phyloP scores from a whole-genome alignment of 495 filamentous ascomycete species.

The Cenococcum geophilum region DNA sequence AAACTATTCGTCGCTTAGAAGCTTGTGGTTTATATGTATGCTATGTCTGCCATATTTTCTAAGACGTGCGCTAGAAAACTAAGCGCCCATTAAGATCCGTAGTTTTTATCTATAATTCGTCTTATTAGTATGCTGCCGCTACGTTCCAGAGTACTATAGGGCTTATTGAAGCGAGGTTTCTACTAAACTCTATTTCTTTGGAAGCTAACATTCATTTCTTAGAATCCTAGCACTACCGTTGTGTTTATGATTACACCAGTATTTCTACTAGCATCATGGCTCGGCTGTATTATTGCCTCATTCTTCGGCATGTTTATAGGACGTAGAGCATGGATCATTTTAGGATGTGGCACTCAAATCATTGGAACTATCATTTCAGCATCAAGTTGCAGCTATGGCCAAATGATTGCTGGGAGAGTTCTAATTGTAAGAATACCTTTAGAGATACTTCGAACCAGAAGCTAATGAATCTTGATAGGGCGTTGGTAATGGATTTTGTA shows the following conservation, averaged over 20 bases:
- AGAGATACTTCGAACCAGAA: background rate
- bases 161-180: background rate
- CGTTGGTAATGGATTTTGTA: slow-evolving; percentile 17
- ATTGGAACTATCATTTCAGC: slow-evolving; percentile 19
- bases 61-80: no score
- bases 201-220: background rate
- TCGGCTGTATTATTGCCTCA: slow-evolving; percentile 16
- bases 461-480: slow-evolving; percentile 2
- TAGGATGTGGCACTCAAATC: slow-evolving; percentile 9
- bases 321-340: slow-evolving; percentile 12
- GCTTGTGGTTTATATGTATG: no score
- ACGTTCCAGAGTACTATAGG: slow-evolving; percentile 10
- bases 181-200: background rate
- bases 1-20: no score
- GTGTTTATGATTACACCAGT: slow-evolving; percentile 16
- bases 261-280: slow-evolving; percentile 21
- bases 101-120: no score
- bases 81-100: no score
- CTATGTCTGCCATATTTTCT: no score
- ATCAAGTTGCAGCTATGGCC: slow-evolving; percentile 8
- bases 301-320: slow-evolving; percentile 7
- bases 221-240: slow-evolving; percentile 11
- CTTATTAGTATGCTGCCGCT: no score
- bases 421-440: slow-evolving; percentile 8
- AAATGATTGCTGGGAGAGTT: slow-evolving; percentile 19